A percentile compares a stretch with the other conserved stretches of the same genome.
phyloP scores from a whole-genome alignment of 768 basidiomycete species.

The Suillus americanus region DNA sequence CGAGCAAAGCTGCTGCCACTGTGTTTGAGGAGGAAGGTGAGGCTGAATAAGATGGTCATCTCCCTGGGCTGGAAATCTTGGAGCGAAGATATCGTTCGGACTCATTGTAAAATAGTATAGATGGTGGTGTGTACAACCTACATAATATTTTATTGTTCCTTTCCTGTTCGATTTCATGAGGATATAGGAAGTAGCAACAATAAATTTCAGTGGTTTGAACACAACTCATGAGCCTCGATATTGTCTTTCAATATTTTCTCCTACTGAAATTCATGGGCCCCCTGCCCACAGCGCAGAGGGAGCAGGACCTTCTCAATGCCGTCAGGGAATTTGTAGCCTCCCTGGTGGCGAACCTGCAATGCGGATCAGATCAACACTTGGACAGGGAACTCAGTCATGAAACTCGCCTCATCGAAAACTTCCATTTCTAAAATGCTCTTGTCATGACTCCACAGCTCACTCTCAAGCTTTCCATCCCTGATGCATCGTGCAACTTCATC shows the following conservation, averaged over 20 bases:
- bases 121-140: background rate
- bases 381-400: background rate
- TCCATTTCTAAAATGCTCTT: slow-evolving; percentile 50
- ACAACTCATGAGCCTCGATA: too few relatives aligned
- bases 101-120: slow-evolving; percentile 1
- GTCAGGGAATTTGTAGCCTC: slow-evolving; percentile 38
- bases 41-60: slow-evolving; percentile 2
- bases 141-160: background rate
- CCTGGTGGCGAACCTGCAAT: slow-evolving; percentile 35
- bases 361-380: slow-evolving; percentile 3
- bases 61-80: background rate
- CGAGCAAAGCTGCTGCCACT: slow-evolving; percentile 30
- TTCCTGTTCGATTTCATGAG: background rate
- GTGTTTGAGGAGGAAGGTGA: slow-evolving; percentile 24
- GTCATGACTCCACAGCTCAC: slow-evolving; percentile 44
- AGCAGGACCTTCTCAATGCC: slow-evolving; percentile 35
- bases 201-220: too few relatives aligned
- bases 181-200: too few relatives aligned
- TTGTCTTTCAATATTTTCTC: too few relatives aligned
- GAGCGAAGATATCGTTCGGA: background rate
- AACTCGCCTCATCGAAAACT: slow-evolving; percentile 48
- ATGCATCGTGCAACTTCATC: slow-evolving; percentile 51
- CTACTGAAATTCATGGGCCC: too few relatives aligned
- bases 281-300: too few relatives aligned
- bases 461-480: slow-evolving; percentile 46